Conservation (phyloP, 805 yeast genomes). For the Starmerella davenportii region DNA sequence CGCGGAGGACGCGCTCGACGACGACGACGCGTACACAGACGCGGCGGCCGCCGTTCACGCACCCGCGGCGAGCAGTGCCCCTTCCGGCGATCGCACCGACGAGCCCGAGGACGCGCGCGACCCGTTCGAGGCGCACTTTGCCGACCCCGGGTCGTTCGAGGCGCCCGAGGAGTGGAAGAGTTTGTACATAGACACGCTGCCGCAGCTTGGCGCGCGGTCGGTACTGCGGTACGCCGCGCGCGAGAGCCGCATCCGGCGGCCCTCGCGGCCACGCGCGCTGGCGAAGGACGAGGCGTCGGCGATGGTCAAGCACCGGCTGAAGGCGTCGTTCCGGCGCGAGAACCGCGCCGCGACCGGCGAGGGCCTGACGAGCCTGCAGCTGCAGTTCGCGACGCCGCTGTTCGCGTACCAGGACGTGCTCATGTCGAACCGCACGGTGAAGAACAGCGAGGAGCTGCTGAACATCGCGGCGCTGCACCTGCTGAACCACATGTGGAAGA, state of each 20-base stretch:
- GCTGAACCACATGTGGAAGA: conserved; percentile 67
- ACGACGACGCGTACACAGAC: conserved; percentile 12
- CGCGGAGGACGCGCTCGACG: conserved; percentile 5
- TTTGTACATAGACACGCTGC: conserved; percentile 10
- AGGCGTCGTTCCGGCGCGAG: conserved; percentile 20
- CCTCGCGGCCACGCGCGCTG: background rate
- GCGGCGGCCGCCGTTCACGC: too few relatives aligned
- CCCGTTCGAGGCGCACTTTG: conserved; percentile 66
- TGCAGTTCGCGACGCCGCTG: conserved; percentile 41
- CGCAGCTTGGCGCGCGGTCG: conserved; percentile 16
- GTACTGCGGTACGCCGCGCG: conserved; percentile 7
- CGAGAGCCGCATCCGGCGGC: background rate
- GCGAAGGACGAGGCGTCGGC: conserved; percentile 1
- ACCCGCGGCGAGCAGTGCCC: too few relatives aligned
- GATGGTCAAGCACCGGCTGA: conserved; percentile 29
- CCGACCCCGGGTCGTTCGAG: conserved; percentile 26
- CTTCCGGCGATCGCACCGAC: too few relatives aligned
- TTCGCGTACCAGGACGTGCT: conserved; percentile 56
- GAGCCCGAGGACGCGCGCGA: conserved; percentile 40
- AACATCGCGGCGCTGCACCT: conserved; percentile 52
- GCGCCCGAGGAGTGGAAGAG: conserved; percentile 19
- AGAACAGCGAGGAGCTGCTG: conserved; percentile 37
- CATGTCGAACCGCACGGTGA: conserved; percentile 35
- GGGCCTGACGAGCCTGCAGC: conserved; percentile 30
- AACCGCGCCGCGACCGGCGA: conserved; percentile 15